These are phyloP conservation scores for Leptomonas pyrrhocoris DNA, from an alignment of 208 protist genomes.

Conservation along the genomic window DNA sequence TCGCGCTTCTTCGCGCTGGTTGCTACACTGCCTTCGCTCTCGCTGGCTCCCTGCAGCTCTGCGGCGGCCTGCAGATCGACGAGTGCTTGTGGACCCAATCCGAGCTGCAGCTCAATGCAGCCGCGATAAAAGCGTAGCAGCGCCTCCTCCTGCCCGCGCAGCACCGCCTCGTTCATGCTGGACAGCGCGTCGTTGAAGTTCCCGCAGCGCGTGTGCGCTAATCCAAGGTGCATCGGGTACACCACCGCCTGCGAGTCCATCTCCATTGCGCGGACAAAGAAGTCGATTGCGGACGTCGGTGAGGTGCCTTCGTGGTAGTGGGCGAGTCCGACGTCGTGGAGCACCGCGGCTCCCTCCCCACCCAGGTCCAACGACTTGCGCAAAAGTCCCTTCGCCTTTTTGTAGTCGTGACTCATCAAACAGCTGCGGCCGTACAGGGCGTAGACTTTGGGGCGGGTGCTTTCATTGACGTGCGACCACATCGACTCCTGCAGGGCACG, in stretches of 20 bases:
- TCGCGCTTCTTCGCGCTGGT: not conserved
- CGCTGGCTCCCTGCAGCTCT: not conserved
- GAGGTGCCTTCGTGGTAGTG: constrained; percentile 71
- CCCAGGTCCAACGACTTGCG: constrained; percentile 65
- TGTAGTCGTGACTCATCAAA: constrained; percentile 44
- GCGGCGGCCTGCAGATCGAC: constrained; percentile 21
- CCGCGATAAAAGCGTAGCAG: constrained; percentile 78
- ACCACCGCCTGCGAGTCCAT: constrained; percentile 48
- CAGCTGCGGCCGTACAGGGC: constrained; percentile 52
- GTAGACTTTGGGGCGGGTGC: constrained; percentile 43
- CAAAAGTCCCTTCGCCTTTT: constrained; percentile 44
- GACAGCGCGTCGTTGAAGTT: constrained; percentile 59
- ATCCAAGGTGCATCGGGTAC: constrained; percentile 73
- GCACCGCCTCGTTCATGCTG: constrained; percentile 74
- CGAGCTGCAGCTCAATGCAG: constrained; percentile 62
- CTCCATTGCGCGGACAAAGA: constrained; percentile 70
- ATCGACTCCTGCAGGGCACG: constrained; percentile 54
- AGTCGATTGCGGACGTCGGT: constrained; percentile 50
- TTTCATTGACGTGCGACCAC: constrained; percentile 41
- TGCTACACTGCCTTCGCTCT: not conserved
- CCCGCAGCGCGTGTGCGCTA: constrained; percentile 66
- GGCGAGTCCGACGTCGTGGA: constrained; percentile 80
- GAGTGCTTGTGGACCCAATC: constrained; percentile 42
- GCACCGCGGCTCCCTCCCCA: constrained; percentile 51
- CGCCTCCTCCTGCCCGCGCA: constrained; percentile 42